Percentiles rank a stretch among this genome's conserved stretches.
Evolutionary conservation across 768 basidiomycete species (phyloP).

Genomic region (Tulasnella calospora): DNA sequence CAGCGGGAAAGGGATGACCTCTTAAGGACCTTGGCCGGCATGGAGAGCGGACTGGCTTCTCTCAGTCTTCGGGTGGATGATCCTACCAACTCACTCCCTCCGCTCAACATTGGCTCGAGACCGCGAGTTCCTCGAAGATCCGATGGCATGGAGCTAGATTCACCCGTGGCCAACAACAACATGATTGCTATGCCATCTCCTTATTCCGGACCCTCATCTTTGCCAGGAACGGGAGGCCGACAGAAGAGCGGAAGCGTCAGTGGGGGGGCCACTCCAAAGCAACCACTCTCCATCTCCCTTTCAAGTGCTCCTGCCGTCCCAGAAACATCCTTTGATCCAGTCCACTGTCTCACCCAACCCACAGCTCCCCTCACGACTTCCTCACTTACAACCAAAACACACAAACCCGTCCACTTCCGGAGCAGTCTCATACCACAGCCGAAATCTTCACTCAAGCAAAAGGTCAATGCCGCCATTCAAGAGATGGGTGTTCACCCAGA

Average conservation of each 20-base stretch:
- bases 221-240: constrained; percentile 7
- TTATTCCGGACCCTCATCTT: constrained; percentile 15
- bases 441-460: constrained; percentile 66
- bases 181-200: constrained; percentile 26
- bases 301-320: constrained; percentile 3
- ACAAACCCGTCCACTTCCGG: constrained; percentile 75
- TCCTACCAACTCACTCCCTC: constrained; percentile 1
- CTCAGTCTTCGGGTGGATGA: constrained; percentile 18
- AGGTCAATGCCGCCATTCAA: constrained; percentile 67
- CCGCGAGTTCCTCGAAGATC: constrained; percentile 13
- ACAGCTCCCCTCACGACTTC: constrained; percentile 29
- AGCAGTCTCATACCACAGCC: constrained; percentile 79
- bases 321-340: constrained; percentile 23
- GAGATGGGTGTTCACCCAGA: constrained; percentile 71
- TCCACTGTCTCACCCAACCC: constrained; percentile 21
- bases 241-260: constrained; percentile 23
- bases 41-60: constrained; percentile 80
- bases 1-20: constrained; percentile 85
- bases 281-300: constrained; percentile 4
- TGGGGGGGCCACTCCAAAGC: constrained; percentile 1
- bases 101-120: background rate
- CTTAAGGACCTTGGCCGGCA: constrained; percentile 73
- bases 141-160: constrained; percentile 19
- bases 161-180: constrained; percentile 19
- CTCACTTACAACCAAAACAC: constrained; percentile 67